Base-by-base conservation (phyloP, 1,139 yeast species). In the Lodderomyces orthopsilosis region DNA sequence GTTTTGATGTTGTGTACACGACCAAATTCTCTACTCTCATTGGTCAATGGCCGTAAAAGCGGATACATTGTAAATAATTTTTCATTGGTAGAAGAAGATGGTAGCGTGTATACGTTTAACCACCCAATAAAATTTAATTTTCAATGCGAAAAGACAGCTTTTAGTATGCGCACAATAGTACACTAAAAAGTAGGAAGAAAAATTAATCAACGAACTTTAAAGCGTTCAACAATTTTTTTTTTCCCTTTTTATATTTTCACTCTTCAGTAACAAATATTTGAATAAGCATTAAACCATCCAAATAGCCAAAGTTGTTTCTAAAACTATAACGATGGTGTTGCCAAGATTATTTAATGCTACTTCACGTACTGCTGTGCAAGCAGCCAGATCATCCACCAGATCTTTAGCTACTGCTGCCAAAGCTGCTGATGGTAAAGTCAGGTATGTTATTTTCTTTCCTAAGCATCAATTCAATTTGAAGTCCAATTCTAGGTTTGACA, bases 341-440 rank as follows among this genome's bases (percentile, higher is more conserved):
- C 93, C 96, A 74, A 89, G 95, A 83, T 83, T 89, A 75, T 83
- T 86, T 75, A 85, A 90, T 78, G 79, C 89, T 70, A 75, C 89
- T 65, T 81, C 95, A 63, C 90, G 91, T 77, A 79, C 86, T 70
- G 95, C 96, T 65, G 81, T 85, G 74, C 82, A 83, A 73, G 93
- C 93, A 63, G 94, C 93, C 63, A 85, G 83, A 80, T 33, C 42
- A 33, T 70, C 75, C 73, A 75, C 86, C 74, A 96, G 96, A 61
- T 78, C 95, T 62, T 89, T 91, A 67, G 86, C 91, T 56, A 81
- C 89, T 62, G 45, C 45, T 30, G 26, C 41, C 15, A 32, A 32
- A 26, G 81, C 88, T 62, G 74, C 82, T 57, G 72, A 75, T 66
- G 97, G 97, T 81, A 83, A 87, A 72, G 90, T 90, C 66, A 87